Base-by-base conservation (phyloP, 305 asterid genomes). In the Fraxinus baroniana region DNA sequence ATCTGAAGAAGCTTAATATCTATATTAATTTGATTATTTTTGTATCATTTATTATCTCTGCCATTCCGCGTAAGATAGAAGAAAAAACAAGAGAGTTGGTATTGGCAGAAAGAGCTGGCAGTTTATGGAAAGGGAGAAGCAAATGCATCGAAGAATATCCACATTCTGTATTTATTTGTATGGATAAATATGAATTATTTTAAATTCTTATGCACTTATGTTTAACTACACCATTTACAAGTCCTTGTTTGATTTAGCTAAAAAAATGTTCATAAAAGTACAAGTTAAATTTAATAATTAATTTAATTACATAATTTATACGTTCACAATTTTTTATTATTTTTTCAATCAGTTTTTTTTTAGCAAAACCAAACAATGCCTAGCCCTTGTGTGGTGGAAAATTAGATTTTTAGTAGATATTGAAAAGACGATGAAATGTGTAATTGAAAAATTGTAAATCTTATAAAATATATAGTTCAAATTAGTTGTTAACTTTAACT, bases 41-140 rank as follows among this genome's bases (percentile, higher is more conserved):
- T 41, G 26, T 15, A 62, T 84, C 74, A 32, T 77, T 66, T 80
- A 84, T 82, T 84, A 86, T 80, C 88, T 84, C 83, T 80, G 84
- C 62, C 81, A 60, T 37, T 79, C 74, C 71, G 86, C 80, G 41
- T 75, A 74, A 37, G 74, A 76, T 32, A n/a, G 85, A 24, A 70
- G 44, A 46, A 84, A 74, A 72, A 78, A 80, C 77, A 87, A 81
- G 72, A 79, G 90, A 87, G 86, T 84, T 86, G 89, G 89, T 83
- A 20, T 83, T 81, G 84, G 86, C 86, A 84, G 88, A 78, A 62
- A 79, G 88, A 86, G 88, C 85, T 84, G 87, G 89, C 87, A 89
- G 64, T 60, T 85, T 30, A 81, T 78, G 64, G 82, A 49, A 83
- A 79, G 79, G 28, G 55, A 79, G 78, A 71, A 32, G 75, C 81